Conservation (phyloP, 1,284 basidiomycete species). For the Moesziomyces sp. region DNA sequence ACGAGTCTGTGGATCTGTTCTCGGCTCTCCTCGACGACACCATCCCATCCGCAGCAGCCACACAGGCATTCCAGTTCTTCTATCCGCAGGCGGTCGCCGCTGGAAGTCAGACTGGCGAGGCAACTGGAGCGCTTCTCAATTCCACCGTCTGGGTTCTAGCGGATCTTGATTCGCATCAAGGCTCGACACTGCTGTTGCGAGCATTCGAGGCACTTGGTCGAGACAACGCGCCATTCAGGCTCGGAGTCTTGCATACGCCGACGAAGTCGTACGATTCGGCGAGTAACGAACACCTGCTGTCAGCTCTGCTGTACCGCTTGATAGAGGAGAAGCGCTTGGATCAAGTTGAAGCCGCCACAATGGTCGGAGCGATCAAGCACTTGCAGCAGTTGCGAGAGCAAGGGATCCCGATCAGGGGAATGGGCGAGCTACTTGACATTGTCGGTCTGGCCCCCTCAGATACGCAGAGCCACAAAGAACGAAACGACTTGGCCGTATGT, state of each 20-base stretch:
- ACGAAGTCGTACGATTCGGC: not conserved
- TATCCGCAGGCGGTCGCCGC: slow-evolving; percentile 71
- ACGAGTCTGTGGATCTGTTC: slow-evolving; percentile 53
- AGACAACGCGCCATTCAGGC: slow-evolving; percentile 70
- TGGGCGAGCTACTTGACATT: slow-evolving; percentile 5
- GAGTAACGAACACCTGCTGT: slow-evolving; percentile 44
- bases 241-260: slow-evolving; percentile 23
- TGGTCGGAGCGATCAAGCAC: slow-evolving; percentile 11
- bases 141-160: slow-evolving; percentile 78
- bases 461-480: not conserved
- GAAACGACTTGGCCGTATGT: not conserved
- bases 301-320: slow-evolving; percentile 26
- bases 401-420: not conserved
- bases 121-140: slow-evolving; percentile 45
- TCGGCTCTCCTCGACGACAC: slow-evolving; percentile 22
- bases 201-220: slow-evolving; percentile 72
- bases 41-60: not conserved
- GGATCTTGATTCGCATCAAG: slow-evolving; percentile 78
- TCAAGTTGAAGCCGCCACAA: slow-evolving; percentile 7
- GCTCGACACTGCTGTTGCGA: slow-evolving; percentile 74
- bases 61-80: slow-evolving; percentile 71
- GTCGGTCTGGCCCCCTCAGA: not conserved
- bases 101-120: slow-evolving; percentile 68
- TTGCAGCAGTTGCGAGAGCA: slow-evolving; percentile 3
- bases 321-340: slow-evolving; percentile 13